Conservation (phyloP, 805 yeast genomes). For the Saccharomycopsis sp. region DNA sequence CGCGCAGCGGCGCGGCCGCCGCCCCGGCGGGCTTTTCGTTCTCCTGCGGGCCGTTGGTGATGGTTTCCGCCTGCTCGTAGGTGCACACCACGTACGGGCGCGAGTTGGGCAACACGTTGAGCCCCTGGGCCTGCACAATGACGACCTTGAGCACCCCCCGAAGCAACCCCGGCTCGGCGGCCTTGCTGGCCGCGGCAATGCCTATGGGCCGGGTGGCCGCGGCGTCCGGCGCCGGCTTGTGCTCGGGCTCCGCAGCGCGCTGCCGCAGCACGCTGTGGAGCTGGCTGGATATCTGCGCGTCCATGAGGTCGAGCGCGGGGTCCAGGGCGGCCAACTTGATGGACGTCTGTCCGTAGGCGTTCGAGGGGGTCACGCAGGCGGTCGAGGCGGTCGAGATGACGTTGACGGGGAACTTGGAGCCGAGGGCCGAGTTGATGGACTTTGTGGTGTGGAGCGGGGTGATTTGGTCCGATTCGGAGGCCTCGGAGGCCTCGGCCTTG, state of each 20-base stretch:
- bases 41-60: conserved; percentile 71
- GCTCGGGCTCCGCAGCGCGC: too few relatives aligned
- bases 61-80: conserved; percentile 85
- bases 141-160: conserved; percentile 79
- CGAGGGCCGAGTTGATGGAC: conserved; percentile 1
- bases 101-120: conserved; percentile 50
- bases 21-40: conserved; percentile 19
- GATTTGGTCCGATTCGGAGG: too few relatives aligned
- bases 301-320: not conserved
- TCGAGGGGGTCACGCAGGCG: conserved; percentile 17
- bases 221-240: too few relatives aligned
- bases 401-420: conserved; percentile 15
- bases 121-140: conserved; percentile 71
- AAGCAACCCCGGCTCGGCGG: too few relatives aligned
- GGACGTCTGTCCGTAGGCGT: conserved; percentile 19
- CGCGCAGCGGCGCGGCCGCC: conserved; percentile 14
- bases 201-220: too few relatives aligned
- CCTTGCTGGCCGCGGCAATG: too few relatives aligned
- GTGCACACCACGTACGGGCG: conserved; percentile 89
- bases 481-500: conserved; percentile 4
- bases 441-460: conserved; percentile 4
- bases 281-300: not conserved
- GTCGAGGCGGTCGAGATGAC: conserved; percentile 16
- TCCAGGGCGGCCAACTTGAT: conserved; percentile 14
- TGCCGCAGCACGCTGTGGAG: not conserved